Base-by-base conservation (phyloP, 768 basidiomycete species). In the Tephrocybe rancida region DNA sequence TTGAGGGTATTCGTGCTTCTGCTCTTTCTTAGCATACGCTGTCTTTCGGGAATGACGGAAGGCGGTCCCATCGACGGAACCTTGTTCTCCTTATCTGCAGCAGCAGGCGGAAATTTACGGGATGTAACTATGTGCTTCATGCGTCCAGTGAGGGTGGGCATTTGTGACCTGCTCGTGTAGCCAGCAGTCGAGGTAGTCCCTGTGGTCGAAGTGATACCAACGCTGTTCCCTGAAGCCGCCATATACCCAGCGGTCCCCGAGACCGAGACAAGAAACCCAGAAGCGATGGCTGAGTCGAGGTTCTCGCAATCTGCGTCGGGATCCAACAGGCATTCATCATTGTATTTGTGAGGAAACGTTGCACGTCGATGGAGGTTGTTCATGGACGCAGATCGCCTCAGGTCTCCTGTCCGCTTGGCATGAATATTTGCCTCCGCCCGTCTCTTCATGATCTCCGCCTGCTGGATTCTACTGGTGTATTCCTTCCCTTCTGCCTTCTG, bases 171-270 rank as follows among this genome's bases (percentile, higher is more conserved):
- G 29, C 77, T 68, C 3, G 75, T 61, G 25, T 72, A 67, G 7
- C 83, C 80, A 10, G 80, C 72, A 10, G 80, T 83, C 5, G 90
- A 90, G 1, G 90, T 91, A 4, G 94, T 95, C 1, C 91, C 93
- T 34, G 90, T 88, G 21, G 88, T 90, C 2, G 95, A 97, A 1
- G 96, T 95, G 63, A 98, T 86, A 34, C 84, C 81, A 42, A 98
- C 94, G 57, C 91, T 95, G 72, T 99, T 98, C 5, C 95, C 95
- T 7, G 95, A 98, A 2, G 96, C 96, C 32, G 94, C 93, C 51
- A 91, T 79, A 66, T 94, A 93, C 11, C 77, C 79, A 27, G 77
- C 66, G 29, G 63, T 59, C 9, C 78, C 77, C 5, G 88, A 87
- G 4, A 80, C 77, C 5, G 88, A 87, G 4, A 80, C 79, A 5